Conservation (phyloP, 1,284 basidiomycete species). For the Rhodofomes roseus region DNA sequence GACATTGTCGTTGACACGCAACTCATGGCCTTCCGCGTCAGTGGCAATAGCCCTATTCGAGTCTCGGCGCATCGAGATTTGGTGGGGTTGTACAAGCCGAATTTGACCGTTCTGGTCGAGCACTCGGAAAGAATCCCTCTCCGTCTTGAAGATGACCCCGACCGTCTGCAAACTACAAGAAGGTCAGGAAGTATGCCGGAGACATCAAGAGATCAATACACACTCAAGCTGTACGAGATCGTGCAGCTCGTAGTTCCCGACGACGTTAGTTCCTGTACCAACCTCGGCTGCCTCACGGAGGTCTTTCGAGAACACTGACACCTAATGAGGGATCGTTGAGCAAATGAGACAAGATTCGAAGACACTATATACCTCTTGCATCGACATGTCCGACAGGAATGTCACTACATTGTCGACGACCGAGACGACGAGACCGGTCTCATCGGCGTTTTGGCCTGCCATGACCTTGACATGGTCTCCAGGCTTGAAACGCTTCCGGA, state of each 20-base stretch:
- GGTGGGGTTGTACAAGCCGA: conserved; percentile 88
- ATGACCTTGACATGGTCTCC: conserved; percentile 99
- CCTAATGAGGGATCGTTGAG: conserved; percentile 39
- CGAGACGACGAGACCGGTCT: conserved; percentile 94
- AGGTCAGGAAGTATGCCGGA: conserved; percentile 7
- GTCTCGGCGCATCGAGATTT: conserved; percentile 90
- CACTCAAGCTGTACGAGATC: conserved; percentile 97
- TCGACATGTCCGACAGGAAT: conserved; percentile 95
- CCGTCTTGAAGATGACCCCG: conserved; percentile 97
- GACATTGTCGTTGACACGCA: conserved; percentile 86
- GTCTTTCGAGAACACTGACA: conserved; percentile 97
- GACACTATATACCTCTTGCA: conserved; percentile 66
- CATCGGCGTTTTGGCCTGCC: conserved; percentile 90
- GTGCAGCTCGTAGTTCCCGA: conserved; percentile 93
- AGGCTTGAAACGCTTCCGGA: conserved; percentile 92
- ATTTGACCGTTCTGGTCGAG: conserved; percentile 93
- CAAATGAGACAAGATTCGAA: neutral
- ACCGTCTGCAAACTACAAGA: conserved; percentile 78
- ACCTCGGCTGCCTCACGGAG: conserved; percentile 96
- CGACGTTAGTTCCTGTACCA: conserved; percentile 83
- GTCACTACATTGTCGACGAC: conserved; percentile 91
- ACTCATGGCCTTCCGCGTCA: conserved; percentile 84
- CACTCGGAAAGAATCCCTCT: conserved; percentile 92
- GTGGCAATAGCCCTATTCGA: conserved; percentile 85
- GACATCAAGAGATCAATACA: conserved; percentile 25